Evolutionary conservation across 768 basidiomycete species (phyloP), one percentile per base, ranked within the genome.

Genomic region (Agrocybe praecox): DNA sequence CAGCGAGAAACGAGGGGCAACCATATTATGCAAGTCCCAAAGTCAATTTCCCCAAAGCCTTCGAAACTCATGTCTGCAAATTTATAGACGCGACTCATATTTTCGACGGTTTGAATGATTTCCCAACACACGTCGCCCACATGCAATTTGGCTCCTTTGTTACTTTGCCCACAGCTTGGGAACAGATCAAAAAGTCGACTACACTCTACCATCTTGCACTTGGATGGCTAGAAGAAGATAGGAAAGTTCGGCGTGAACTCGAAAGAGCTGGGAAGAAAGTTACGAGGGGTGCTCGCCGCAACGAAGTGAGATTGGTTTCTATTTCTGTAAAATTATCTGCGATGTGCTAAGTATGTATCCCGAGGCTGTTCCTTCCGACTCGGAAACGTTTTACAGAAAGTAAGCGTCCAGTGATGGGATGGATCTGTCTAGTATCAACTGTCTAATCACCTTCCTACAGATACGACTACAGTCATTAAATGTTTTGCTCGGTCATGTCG

Each of bases 71-170:
- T 58, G 26, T 40, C 47, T 49, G 40, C 32, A 52, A 33, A 57
- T 22, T 33, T 56, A 18, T 64, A 95, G 93, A 97, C 74, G 94
- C 96, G 11, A 98, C 96, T 1, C 97, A 99, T 71, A 97, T 99
- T 65, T 97, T 95, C 62, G 96, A 98, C 69, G 96, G 96, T 11
- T 73, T 98, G 26, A 83, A 84, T 65, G 72, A 81, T n/a, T 98
- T 96, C 76, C 96, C 97, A 3, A 98, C 96, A 0, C 93, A 96
- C 66, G 78, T 98, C 57, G 86, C 87, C 5, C 97, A 98, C 68
- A 90, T 99, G 87, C 86, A 90, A 22, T 80, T 94, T 46, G 97
- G 97, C 4, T 74, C 78, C 12, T 85, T 95, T 53, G 76, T 86
- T 12, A 86, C 82, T 1, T 76, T 77, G 17, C 89, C 91, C 2